phyloP scores from a whole-genome alignment of 2,329 filamentous ascomycete genomes.

The Metarhizium brunneum region DNA sequence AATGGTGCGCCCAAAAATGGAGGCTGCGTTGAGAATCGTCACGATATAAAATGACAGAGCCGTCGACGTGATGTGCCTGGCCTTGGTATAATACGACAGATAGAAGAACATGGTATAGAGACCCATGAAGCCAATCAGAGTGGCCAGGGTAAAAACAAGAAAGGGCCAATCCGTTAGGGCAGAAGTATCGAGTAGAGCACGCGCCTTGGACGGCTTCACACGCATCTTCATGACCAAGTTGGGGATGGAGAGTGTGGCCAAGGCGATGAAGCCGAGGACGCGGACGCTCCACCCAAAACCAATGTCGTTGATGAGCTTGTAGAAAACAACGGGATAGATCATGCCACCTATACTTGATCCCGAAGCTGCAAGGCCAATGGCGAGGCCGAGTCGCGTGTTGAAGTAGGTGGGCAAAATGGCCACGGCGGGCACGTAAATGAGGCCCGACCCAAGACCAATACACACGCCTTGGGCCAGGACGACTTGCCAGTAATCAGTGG shows the following conservation, averaged over 20 bases:
- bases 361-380: conserved; percentile 22
- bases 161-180: not conserved
- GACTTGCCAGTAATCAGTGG: conserved; percentile 32
- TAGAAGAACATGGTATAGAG: conserved; percentile 29
- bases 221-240: conserved; percentile 29
- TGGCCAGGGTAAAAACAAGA: not conserved
- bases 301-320: conserved; percentile 10
- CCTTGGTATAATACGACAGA: conserved; percentile 24
- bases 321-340: conserved; percentile 21
- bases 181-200: conserved; percentile 6
- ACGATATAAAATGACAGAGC: conserved; percentile 30
- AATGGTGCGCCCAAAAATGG: conserved; percentile 30
- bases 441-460: conserved; percentile 26
- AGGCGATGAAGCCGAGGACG: conserved; percentile 17
- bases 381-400: conserved; percentile 15
- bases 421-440: conserved; percentile 20
- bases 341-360: conserved; percentile 23
- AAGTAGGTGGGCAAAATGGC: conserved; percentile 26
- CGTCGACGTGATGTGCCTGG: conserved; percentile 17
- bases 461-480: conserved; percentile 29
- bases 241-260: conserved; percentile 25
- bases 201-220: conserved; percentile 17
- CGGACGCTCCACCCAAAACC: conserved; percentile 21
- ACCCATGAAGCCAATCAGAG: not conserved
- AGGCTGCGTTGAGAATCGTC: conserved; percentile 37